Base-by-base conservation (phyloP, 805 yeast species). In the Zygosaccharomyces bailii region DNA sequence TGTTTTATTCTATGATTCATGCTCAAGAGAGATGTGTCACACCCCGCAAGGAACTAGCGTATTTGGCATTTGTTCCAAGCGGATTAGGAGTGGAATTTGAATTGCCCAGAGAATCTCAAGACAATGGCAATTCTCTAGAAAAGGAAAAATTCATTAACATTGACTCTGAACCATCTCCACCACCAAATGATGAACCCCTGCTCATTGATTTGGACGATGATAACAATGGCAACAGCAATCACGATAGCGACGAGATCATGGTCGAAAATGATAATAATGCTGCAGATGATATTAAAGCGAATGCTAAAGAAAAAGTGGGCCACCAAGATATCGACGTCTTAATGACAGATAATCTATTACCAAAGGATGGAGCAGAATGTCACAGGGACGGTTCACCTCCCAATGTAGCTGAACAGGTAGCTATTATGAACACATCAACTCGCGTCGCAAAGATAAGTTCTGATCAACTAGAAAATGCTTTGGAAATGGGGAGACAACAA, bases 401-500 rank as follows among this genome's bases (percentile, higher is more conserved):
- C 34, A 39, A 31, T 17, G 56, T 38, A 10, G 42, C 40, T 7
- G 48, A 45, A 11, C 50, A 45, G 16, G 54, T 42, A 4, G 50
- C 47, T 24, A 37, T 50, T 5, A 41, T 45, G 4, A 45, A 34
- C n/a, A 43, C 57, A 5, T 53, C 64, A 1, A 59, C 61, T 4
- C 49, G 59, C 17, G 59, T 61, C 6, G 70, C 68, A 0, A 62
- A 61, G 31, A 63, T 68, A 13, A 65, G 66, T 39, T 67, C 79
- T 3, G 86, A 81, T 49, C 88, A 84, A 56, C 75, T 84, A 65
- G 89, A 80, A 45, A 77, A 82, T 55, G 82, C 93, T 0, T 71
- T 83, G 42, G 90, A 86, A 58, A 72, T 82, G 57, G 96, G 96
- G 2, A 73, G 95, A 52, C 99, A 93, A 61, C 99, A 93, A 63